These are phyloP conservation scores for Ceratocystis eucalypticola DNA, from an alignment of 2,329 filamentous ascomycete genomes.

Conservation along the genomic window DNA sequence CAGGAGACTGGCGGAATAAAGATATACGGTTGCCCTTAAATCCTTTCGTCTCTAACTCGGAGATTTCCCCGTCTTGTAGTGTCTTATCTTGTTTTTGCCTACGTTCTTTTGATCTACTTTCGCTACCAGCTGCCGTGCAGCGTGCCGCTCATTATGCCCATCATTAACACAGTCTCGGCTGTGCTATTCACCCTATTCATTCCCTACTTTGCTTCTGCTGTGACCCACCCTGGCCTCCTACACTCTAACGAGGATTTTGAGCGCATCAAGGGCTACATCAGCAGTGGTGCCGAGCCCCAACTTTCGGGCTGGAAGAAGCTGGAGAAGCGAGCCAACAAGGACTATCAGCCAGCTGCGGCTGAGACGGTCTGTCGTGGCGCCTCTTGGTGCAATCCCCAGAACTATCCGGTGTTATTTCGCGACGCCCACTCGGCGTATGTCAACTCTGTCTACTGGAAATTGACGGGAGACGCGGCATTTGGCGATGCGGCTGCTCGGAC, in stretches of 20 bases:
- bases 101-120: not conserved
- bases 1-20: not conserved
- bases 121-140: not conserved
- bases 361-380: conserved; percentile 28
- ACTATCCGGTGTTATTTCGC: not conserved
- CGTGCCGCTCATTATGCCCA: not conserved
- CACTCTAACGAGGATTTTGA: conserved; percentile 29
- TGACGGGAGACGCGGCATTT: conserved; percentile 28
- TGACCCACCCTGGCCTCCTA: conserved; percentile 22
- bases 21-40: not conserved
- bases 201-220: not conserved
- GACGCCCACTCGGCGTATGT: conserved; percentile 26
- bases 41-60: not conserved
- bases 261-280: conserved; percentile 29
- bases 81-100: not conserved
- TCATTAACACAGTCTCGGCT: not conserved
- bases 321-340: conserved; percentile 24
- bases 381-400: not conserved
- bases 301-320: conserved; percentile 27
- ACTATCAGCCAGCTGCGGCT: conserved; percentile 24
- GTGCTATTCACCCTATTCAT: not conserved
- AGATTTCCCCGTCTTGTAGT: not conserved
- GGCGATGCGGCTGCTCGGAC: conserved; percentile 29
- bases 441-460: conserved; percentile 30
- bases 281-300: conserved; percentile 27